Evolutionary conservation across 305 asterid genomes (phyloP).

Genomic region (Fraxinus latifolia): DNA sequence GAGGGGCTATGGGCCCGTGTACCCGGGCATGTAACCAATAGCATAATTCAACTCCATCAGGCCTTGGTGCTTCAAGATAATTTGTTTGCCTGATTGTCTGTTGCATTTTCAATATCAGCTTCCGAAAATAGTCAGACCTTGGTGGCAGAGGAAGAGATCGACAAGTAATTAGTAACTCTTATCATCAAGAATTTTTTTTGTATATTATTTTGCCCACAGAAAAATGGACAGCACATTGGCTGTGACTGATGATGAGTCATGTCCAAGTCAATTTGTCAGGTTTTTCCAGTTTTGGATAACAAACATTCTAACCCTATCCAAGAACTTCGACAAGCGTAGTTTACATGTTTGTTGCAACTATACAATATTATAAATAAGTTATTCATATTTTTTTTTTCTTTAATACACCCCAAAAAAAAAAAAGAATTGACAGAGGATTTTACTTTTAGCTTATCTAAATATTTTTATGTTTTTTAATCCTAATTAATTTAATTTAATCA

Average conservation of each 20-base stretch:
- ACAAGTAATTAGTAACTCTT: too few relatives aligned
- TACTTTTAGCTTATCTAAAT: too few relatives aligned
- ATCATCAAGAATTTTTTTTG: too few relatives aligned
- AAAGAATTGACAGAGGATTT: too few relatives aligned
- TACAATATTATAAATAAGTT: too few relatives aligned
- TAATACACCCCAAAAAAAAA: too few relatives aligned
- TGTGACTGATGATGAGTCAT: not conserved
- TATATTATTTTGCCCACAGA: not conserved
- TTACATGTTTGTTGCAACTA: not conserved
- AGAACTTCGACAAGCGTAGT: not conserved
- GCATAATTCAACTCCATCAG: too few relatives aligned
- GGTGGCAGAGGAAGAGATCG: too few relatives aligned
- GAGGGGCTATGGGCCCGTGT: too few relatives aligned
- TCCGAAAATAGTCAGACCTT: constrained; percentile 55
- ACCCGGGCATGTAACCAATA: too few relatives aligned
- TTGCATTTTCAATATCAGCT: constrained; percentile 26
- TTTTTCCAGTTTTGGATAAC: not conserved
- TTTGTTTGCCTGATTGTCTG: constrained; percentile 1
- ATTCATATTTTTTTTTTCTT: not conserved
- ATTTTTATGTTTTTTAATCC: too few relatives aligned
- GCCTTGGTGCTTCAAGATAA: constrained; percentile 7
- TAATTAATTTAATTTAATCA: too few relatives aligned
- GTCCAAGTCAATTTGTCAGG: not conserved
- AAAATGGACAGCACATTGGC: not conserved
- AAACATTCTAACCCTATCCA: not conserved